phyloP scores from a whole-genome alignment of 2,329 filamentous ascomycete genomes.

The Taxawa tesnikishii region DNA sequence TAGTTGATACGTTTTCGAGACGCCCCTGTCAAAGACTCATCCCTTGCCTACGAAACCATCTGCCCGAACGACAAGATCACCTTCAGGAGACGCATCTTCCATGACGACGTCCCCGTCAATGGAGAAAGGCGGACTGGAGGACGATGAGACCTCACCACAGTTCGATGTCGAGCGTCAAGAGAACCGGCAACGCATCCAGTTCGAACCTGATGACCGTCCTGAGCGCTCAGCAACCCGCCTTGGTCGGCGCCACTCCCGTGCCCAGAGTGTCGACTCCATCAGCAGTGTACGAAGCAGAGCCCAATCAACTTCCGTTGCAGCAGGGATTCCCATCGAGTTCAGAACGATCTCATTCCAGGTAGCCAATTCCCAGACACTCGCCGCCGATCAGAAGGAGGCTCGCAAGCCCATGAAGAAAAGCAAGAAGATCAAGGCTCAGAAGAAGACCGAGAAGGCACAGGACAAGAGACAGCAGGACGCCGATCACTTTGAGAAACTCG shows the following conservation, averaged over 20 bases:
- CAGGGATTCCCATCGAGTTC: conserved; percentile 9
- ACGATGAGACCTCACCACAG: too few species aligned
- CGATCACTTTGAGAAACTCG: conserved; percentile 32
- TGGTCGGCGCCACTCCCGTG: conserved; percentile 4
- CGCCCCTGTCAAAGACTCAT: too few species aligned
- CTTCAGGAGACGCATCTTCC: too few species aligned
- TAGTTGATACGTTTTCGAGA: too few species aligned
- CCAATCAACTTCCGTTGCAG: conserved; percentile 4
- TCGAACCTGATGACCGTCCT: conserved; percentile 5
- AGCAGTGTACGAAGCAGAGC: conserved; percentile 5
- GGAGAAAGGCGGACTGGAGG: too few species aligned
- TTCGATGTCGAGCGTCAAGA: too few species aligned
- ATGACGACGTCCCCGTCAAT: too few species aligned
- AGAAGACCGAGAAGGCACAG: conserved; percentile 4
- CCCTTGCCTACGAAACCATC: too few species aligned
- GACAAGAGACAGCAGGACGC: conserved; percentile 5
- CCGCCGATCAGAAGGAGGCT: conserved; percentile 13
- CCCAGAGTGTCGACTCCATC: conserved; percentile 8
- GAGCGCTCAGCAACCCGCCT: conserved; percentile 2
- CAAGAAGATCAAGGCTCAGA: conserved; percentile 2
- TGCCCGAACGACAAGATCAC: too few species aligned
- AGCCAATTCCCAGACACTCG: conserved; percentile 23
- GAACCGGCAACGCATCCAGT: conserved; percentile 6
- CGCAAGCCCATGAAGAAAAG: conserved; percentile 1
- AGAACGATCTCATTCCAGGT: conserved; percentile 27